Percentiles rank a stretch among this genome's conserved stretches.
These are phyloP conservation scores for Stachybotrys chartarum DNA, from an alignment of 2,329 filamentous ascomycete species.

Conservation along the genomic window DNA sequence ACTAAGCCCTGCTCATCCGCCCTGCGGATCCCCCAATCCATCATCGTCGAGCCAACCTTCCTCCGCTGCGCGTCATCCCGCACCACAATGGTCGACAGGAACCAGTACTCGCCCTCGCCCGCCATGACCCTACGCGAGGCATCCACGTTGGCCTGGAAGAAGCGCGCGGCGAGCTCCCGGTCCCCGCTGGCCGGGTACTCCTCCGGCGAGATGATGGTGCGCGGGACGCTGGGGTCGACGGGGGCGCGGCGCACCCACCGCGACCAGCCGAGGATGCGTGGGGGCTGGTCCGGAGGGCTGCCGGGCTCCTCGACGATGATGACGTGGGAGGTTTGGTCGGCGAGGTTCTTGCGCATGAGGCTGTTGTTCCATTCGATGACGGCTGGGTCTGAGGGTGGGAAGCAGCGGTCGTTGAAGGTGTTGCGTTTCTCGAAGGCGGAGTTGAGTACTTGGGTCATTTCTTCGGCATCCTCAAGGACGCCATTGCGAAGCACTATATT, in stretches of 20 bases:
- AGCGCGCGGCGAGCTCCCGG: conserved; percentile 26
- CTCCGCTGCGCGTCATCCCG: conserved; percentile 19
- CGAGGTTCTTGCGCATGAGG: conserved; percentile 14
- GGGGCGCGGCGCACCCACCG: conserved; percentile 24
- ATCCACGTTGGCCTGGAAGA: conserved; percentile 28
- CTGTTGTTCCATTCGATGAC: conserved; percentile 10
- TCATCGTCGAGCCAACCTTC: conserved; percentile 24
- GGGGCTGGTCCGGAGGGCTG: neutral
- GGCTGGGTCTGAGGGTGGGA: conserved; percentile 15
- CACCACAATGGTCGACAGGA: conserved; percentile 24
- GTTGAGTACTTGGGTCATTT: conserved; percentile 20
- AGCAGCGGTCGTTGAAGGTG: conserved; percentile 22
- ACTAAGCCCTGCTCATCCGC: conserved; percentile 20
- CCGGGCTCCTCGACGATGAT: conserved; percentile 18
- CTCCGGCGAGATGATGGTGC: conserved; percentile 12
- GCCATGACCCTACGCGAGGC: conserved; percentile 15
- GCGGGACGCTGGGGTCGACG: conserved; percentile 6
- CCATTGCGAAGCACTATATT: neutral
- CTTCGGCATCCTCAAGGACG: conserved; percentile 20
- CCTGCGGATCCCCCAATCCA: conserved; percentile 21
- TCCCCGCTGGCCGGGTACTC: conserved; percentile 16
- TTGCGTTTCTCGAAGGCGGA: conserved; percentile 19
- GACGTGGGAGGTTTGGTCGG: conserved; percentile 20
- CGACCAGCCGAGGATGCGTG: conserved; percentile 20
- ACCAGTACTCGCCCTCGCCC: conserved; percentile 18